Evolutionary conservation across 2,329 filamentous ascomycete species (phyloP).

Genomic region (Shiraia sp.): DNA sequence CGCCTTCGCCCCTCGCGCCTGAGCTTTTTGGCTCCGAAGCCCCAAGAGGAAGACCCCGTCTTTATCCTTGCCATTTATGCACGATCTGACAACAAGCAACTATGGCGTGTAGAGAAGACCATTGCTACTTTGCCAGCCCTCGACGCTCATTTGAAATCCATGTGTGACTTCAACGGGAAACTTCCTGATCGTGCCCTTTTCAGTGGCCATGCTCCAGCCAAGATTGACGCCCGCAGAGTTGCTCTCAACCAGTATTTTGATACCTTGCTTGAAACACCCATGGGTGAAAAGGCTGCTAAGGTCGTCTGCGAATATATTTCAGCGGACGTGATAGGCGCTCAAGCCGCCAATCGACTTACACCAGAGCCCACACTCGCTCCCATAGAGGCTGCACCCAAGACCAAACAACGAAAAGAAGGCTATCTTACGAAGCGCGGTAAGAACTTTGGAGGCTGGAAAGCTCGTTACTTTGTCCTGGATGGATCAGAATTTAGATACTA

Average conservation of each 20-base stretch:
- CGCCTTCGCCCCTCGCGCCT: slow-evolving; percentile 90
- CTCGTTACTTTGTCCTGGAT: slow-evolving; percentile 71
- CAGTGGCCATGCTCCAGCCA: slow-evolving; percentile 88
- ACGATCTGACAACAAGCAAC: slow-evolving; percentile 72
- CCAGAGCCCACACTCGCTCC: slow-evolving; percentile 56
- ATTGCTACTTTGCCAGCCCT: slow-evolving; percentile 78
- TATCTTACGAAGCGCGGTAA: slow-evolving; percentile 97
- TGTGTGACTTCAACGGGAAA: slow-evolving; percentile 70
- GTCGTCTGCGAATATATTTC: slow-evolving; percentile 88
- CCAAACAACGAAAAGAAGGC: slow-evolving; percentile 75
- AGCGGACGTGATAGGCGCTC: slow-evolving; percentile 63
- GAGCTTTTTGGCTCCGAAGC: slow-evolving; percentile 78
- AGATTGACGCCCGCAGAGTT: slow-evolving; percentile 81
- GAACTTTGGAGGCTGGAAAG: slow-evolving; percentile 99
- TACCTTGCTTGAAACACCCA: slow-evolving; percentile 77
- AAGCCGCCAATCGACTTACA: slow-evolving; percentile 58
- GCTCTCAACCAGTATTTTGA: slow-evolving; percentile 87
- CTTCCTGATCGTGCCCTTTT: slow-evolving; percentile 87
- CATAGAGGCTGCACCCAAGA: slow-evolving; percentile 49
- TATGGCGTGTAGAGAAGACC: slow-evolving; percentile 96
- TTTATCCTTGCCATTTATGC: slow-evolving; percentile 88
- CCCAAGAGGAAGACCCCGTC: slow-evolving; percentile 87
- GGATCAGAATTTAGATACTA: slow-evolving; percentile 82
- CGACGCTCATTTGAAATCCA: slow-evolving; percentile 78
- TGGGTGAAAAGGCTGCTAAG: slow-evolving; percentile 75